Base-by-base conservation (phyloP, 495 filamentous ascomycete species). In the Hypoxylon lienhwacheense region DNA sequence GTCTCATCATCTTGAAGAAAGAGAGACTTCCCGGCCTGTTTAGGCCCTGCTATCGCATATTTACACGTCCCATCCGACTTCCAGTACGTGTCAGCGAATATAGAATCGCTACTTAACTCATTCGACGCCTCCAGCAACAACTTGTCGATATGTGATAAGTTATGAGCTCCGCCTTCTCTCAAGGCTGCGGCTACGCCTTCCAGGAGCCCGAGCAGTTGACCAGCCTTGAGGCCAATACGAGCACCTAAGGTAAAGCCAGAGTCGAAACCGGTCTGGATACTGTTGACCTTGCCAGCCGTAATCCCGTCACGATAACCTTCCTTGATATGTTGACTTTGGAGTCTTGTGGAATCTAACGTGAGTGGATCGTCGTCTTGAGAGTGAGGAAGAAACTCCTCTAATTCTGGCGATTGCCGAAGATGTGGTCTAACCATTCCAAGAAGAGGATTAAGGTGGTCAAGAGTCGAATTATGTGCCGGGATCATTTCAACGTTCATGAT, bases 241-340 rank as follows among this genome's bases (percentile, higher is more conserved):
- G 89, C 90, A 24, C 92, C 93, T 1, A 96, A 75, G 1, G 77
- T 67, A 53, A 87, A 97, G 0, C 90, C 91, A 46, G 90, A 86
- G 66, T 97, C 93, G 64, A 97, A 97, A 5, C 93, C 92, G 12
- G 70, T 67, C 65, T 97, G 92, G 8, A 95, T 78, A 53, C 79
- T 80, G 39, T 75, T 58, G 10, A 75, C 71, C 68, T 96, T 97
- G 14, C 85, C 86, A 2, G 66, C 61, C 2, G 86, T 75, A 53
- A 97, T 82, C 49, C 93, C 92, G 53, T 92, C 89, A 50, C 92
- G 85, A 71, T 97, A 97, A 40, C 93, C 92, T n/a, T 86, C 83
- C 5, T 85, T 96, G 25, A 81, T 77, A 69, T 97, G 91, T 52
- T 82, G 82, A 32, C 79, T 73, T 52, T 82, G 83, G 10, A 95